Percentiles rank a stretch among this genome's conserved stretches.
Evolutionary conservation across 768 basidiomycete genomes (phyloP).

Genomic region (Russula lepida): DNA sequence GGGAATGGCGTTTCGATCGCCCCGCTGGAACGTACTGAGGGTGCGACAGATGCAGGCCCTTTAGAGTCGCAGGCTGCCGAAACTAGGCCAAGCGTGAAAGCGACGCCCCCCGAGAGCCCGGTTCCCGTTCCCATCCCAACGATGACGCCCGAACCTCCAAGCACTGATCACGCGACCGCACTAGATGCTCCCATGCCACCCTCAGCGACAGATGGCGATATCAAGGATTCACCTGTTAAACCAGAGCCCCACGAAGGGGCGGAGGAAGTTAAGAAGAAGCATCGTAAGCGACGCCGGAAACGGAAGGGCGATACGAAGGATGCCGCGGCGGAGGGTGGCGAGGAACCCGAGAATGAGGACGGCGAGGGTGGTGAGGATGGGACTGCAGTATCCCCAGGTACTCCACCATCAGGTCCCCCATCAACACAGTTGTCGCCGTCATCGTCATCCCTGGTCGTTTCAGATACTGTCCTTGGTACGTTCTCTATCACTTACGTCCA

Average conservation of each 20-base stretch:
- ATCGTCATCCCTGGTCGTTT: slow-evolving; percentile 54
- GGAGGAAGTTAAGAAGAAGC: slow-evolving; percentile 34
- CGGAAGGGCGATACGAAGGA: slow-evolving; percentile 17
- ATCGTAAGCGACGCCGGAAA: slow-evolving; percentile 20
- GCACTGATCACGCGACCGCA: not conserved
- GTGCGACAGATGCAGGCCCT: not conserved
- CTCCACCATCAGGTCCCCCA: slow-evolving; percentile 22
- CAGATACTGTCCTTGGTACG: slow-evolving; percentile 68
- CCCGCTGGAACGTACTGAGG: not conserved
- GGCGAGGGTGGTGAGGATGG: slow-evolving; percentile 17
- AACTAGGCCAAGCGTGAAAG: not conserved
- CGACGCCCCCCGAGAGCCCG: not conserved
- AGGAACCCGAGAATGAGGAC: slow-evolving; percentile 20
- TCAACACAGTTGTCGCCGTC: slow-evolving; percentile 18
- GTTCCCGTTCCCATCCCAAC: not conserved
- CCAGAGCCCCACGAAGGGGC: slow-evolving; percentile 38
- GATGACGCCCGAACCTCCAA: not conserved
- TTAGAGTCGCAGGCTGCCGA: not conserved
- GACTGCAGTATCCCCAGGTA: slow-evolving; percentile 2
- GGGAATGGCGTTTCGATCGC: not conserved
- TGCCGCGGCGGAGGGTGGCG: slow-evolving; percentile 21
- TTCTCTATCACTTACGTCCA: slow-evolving; percentile 1
- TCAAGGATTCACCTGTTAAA: not conserved
- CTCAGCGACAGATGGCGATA: not conserved
- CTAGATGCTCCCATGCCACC: not conserved